A percentile compares a stretch with the other conserved stretches of the same genome.
These are phyloP conservation scores for Vitis rupestris DNA, from an alignment of 164 flowering plant genomes.

Conservation along the genomic window DNA sequence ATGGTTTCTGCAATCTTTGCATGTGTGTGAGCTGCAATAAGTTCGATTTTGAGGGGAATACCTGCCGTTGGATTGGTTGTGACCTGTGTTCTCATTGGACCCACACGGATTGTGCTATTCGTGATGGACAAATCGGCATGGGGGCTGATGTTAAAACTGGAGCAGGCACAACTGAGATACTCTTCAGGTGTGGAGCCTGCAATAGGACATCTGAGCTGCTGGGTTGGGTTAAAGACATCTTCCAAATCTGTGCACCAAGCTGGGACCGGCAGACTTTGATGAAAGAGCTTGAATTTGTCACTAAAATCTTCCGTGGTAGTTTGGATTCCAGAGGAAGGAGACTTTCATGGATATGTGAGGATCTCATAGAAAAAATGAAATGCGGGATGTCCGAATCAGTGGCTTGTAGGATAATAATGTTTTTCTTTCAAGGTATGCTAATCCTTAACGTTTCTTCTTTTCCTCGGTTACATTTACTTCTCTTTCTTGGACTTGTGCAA, in stretches of 20 bases:
- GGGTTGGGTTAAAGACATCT: constrained; percentile 98
- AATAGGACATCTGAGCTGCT: constrained; percentile 82
- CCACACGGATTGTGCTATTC: constrained; percentile 96
- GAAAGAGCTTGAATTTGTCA: constrained; percentile 86
- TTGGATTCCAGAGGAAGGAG: constrained; percentile 86
- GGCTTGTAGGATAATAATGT: constrained; percentile 63
- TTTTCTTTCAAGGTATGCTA: constrained; percentile 78
- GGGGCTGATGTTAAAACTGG: constrained; percentile 71
- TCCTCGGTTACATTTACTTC: too few species aligned
- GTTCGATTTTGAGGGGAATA: constrained; percentile 95
- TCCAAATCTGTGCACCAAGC: constrained; percentile 88
- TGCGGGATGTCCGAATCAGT: constrained; percentile 63
- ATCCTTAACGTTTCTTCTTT: too few species aligned
- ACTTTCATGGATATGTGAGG: constrained; percentile 90
- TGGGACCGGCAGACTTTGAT: constrained; percentile 83
- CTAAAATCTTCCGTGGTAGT: constrained; percentile 87
- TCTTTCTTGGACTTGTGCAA: not conserved
- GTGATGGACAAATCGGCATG: constrained; percentile 76
- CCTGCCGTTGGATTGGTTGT: constrained; percentile 98
- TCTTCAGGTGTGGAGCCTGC: constrained; percentile 90
- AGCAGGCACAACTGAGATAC: constrained; percentile 71
- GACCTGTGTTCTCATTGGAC: constrained; percentile 97
- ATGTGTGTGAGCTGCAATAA: constrained; percentile 96
- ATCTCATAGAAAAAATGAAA: constrained; percentile 77
- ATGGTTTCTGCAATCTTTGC: constrained; percentile 95